Percentiles rank a stretch among this genome's conserved stretches.
Conservation (phyloP, 2,329 filamentous ascomycete species). For the Penicillium sp. region DNA sequence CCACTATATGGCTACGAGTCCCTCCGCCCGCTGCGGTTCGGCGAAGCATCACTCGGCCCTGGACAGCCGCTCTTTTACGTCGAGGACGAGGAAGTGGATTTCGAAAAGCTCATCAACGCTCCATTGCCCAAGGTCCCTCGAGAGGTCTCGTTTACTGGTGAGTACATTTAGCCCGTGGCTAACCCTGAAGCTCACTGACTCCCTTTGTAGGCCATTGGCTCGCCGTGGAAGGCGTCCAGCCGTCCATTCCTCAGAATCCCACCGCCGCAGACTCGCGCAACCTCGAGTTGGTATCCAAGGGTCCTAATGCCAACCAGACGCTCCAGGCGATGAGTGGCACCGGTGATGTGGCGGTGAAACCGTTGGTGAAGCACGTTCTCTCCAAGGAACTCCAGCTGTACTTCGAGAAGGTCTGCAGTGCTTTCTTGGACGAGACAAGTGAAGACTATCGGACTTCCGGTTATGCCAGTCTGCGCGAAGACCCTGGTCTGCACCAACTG, state of each 20-base stretch:
- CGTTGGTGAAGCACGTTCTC: slow-evolving; percentile 90
- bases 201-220: slow-evolving; percentile 78
- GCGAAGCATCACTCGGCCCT: slow-evolving; percentile 88
- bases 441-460: slow-evolving; percentile 85
- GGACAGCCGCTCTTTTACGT: slow-evolving; percentile 96
- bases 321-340: slow-evolving; percentile 79
- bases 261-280: slow-evolving; percentile 78
- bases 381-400: slow-evolving; percentile 95
- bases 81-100: slow-evolving; percentile 97
- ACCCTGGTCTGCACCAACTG: slow-evolving; percentile 91
- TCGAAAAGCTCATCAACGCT: slow-evolving; percentile 97
- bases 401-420: slow-evolving; percentile 90
- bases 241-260: slow-evolving; percentile 93
- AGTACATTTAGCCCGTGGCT: slow-evolving; percentile 18
- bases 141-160: slow-evolving; percentile 88
- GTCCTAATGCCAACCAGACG: slow-evolving; percentile 80
- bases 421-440: slow-evolving; percentile 81
- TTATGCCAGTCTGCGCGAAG: slow-evolving; percentile 77
- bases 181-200: slow-evolving; percentile 5
- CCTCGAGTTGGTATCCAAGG: slow-evolving; percentile 85
- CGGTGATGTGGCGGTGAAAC: slow-evolving; percentile 80
- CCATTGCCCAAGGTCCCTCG: slow-evolving; percentile 90
- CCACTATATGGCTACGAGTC: slow-evolving; percentile 96
- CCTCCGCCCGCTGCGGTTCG: slow-evolving; percentile 81
- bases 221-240: slow-evolving; percentile 94